Percentiles rank a stretch among this genome's conserved stretches.
Conservation (phyloP, 306 rosid species). For the Phaseolus lunatus region DNA sequence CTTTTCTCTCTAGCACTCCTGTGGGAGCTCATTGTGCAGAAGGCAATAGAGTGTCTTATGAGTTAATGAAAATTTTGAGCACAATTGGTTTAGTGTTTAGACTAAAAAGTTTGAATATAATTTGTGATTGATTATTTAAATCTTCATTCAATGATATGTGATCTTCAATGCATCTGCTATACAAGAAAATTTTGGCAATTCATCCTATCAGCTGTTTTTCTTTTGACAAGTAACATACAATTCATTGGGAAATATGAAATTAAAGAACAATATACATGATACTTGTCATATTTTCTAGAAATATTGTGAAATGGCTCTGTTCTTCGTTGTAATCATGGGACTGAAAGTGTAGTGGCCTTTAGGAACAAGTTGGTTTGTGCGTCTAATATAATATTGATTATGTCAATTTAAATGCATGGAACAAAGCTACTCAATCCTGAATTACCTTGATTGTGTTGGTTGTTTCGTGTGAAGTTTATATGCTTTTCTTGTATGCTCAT, state of each 20-base stretch:
- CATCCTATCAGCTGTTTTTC: constrained; percentile 11
- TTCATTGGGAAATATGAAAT: neutral
- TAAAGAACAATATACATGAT: neutral
- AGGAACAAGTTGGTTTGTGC: constrained; percentile 6
- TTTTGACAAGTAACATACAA: neutral
- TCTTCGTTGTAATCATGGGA: constrained; percentile 1
- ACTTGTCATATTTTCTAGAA: constrained; percentile 21
- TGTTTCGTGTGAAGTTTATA: constrained; percentile 1
- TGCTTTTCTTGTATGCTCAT: neutral
- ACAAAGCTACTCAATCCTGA: neutral
- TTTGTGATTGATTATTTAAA: constrained; percentile 35
- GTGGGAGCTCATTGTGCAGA: neutral
- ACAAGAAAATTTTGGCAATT: neutral
- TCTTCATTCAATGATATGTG: constrained; percentile 8
- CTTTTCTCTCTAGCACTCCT: neutral
- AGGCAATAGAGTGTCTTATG: neutral
- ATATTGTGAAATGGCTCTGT: neutral
- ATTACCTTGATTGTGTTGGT: neutral
- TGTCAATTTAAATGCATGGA: neutral
- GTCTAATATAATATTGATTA: neutral
- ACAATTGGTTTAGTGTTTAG: neutral
- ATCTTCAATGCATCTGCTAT: neutral
- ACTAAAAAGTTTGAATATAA: neutral
- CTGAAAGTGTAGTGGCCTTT: neutral
- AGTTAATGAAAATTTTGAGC: neutral